Base-by-base conservation (phyloP, 2,329 filamentous ascomycete species). In the Talaromyces verruculosus region DNA sequence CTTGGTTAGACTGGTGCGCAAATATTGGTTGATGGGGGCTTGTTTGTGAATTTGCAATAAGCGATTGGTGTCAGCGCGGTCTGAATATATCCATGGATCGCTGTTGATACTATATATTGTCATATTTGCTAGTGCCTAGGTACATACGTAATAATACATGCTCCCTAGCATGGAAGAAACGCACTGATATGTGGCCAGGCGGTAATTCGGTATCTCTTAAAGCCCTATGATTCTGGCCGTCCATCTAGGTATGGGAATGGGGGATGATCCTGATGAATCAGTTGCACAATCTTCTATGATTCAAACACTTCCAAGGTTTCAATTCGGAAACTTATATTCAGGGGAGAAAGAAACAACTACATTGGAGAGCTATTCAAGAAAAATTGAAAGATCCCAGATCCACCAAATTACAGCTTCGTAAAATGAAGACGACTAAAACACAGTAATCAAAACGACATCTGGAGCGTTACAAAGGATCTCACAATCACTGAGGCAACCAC, bases 1-100 rank as follows among this genome's bases (percentile, higher is more conserved):
- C 19, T 33, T 49, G 19, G 62, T 66, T 58, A 64, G 79, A 94
- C 88, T 67, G 92, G 92, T 0, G 89, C 92, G 17, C 91, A 95
- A 78, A 74, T 97, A 70, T 77, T 97, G 68, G 93, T 97, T 15
- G 93, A 97, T 78, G 93, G 93, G 11, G 93, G 93, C 0, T 77
- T 94, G 68, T 97, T 95, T 83, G 93, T 96, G 17, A 96, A 96
- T 78, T 81, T 96, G 71, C 92, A 95, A 78, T 94, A 79, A 17
- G 57, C 3, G 13, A 43, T 45, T 43, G 39, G 4, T 22, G 8
- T 37, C 49, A 8, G 8, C 30, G 7, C 15, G 6, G 8, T 4
- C 49, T 33, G 15, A 2, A 13, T 33, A n/a, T 35, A 19, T 55
- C 25, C 25, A 25, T 25, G 25, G 2, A 25, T 25, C 25, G 25